Evolutionary conservation across 2,329 filamentous ascomycete genomes (phyloP), one percentile per base, ranked within the genome.

Genomic region (Ascochyta rabiei): DNA sequence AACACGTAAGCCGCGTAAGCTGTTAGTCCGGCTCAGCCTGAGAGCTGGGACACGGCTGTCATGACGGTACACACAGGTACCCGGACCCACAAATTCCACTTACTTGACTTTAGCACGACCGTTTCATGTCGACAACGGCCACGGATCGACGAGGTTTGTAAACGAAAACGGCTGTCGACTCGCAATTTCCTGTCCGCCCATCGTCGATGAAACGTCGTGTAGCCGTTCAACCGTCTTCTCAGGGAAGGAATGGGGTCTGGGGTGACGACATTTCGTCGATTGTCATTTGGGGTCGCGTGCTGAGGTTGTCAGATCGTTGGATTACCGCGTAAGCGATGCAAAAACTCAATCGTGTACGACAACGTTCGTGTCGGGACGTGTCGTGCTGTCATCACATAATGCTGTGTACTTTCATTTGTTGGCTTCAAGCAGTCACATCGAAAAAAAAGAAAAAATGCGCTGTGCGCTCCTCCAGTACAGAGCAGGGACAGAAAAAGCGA

Each of bases 111-210:
- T 56, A 30, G 52, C 49, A 44, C 49, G 33, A 56, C 57, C 42
- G 57, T 59, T 59, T 59, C 53, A 51, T 18, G 41, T 38, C 45
- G 44, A 42, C 18, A 49, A 53, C 48, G 48, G 53, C 50, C 47
- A 45, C 48, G 18, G 51, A 57, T 57, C 45, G 40, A 40, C 50
- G 13, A 30, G 2, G 2, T 39, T n/a, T 44, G 23, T 24, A 16
- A 26, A 37, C 41, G 34, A 35, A 33, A 30, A 50, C 24, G 21
- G 52, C 37, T 42, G 37, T 52, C 45, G 33, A 53, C 35, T 56
- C 45, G 55, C 52, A 56, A 61, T 59, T 19, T 59, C 56, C 54
- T 48, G 38, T 31, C n/a, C 18, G 34, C 43, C 19, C 21, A 49
- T 46, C 41, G 41, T 37, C 30, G 40, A 49, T 48, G 41, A 49